Evolutionary conservation across 2,329 filamentous ascomycete species (phyloP), one percentile per base, ranked within the genome.

Genomic region (Ophiostoma novo-ulmi): DNA sequence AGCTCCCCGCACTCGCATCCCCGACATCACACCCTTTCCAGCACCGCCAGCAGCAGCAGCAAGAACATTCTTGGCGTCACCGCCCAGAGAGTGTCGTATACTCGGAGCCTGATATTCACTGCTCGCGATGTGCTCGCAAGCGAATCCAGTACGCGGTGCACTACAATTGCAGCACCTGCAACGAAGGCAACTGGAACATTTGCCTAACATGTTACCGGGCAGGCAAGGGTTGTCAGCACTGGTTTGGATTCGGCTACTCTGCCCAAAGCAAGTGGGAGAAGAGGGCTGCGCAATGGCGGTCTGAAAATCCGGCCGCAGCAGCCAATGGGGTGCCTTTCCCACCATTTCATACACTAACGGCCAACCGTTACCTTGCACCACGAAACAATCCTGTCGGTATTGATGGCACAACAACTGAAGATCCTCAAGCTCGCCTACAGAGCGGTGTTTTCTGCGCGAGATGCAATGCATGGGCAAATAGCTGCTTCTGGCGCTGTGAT

Each of bases 401-500:
- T 39, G 38, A 31, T 3, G 13, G 39, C 38, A 67, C 38, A 5
- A 91, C 88, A 2, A 85, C 83, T 7, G 88, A 92, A 44, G 87
- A 94, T 77, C 91, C 92, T 0, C 80, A 82, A 5, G 84, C 84
- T 55, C 84, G 92, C 35, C 80, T 95, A 0, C 88, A 95, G 78
- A 89, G 87, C 69, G 94, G 94, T 26, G 89, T 92, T 6, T 97
- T 97, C 78, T 98, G 94, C 78, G 88, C 90, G 52, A 85, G 86
- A 67, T 97, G 94, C 78, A 82, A 85, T 22, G 82, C 85, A 0
- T 91, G 88, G 82, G 86, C 92, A 0, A 94, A 96, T 75, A 86
- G 90, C 69, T 95, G 92, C 79, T 97, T 92, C 79, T 98, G 94
- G 94, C 89, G 91, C 73, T 98, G 94, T 78, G 88, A 91, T 72